Percentiles rank a stretch among this genome's conserved stretches.
Conservation (phyloP, 2,329 filamentous ascomycete species). For the Sclerotinia trifoliorum region DNA sequence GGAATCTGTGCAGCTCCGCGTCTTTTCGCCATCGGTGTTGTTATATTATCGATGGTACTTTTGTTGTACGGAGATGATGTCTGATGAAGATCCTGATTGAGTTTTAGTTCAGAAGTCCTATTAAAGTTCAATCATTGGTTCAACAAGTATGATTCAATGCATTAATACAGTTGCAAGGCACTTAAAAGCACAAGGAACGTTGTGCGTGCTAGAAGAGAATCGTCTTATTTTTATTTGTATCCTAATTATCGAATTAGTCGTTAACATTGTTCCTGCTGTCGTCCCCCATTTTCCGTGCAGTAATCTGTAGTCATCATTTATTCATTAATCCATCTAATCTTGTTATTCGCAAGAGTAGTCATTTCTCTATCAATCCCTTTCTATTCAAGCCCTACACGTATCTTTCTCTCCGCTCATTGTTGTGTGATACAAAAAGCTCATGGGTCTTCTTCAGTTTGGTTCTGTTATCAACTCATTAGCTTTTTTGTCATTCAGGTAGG, state of each 20-base stretch:
- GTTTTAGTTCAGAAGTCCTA: neutral
- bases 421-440: neutral
- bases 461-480: neutral
- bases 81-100: neutral
- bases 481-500: neutral
- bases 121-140: neutral
- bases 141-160: neutral
- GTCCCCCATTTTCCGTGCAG: neutral
- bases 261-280: neutral
- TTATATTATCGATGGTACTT: too few species aligned
- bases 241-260: neutral
- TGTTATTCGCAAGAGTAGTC: neutral
- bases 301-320: neutral
- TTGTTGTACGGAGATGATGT: neutral
- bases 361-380: neutral
- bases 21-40: neutral
- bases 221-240: neutral
- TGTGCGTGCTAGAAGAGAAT: neutral
- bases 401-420: neutral
- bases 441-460: conserved; percentile 9
- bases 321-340: neutral
- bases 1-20: neutral
- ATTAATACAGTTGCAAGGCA: neutral
- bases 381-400: too few species aligned
- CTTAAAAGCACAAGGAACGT: neutral